These are phyloP conservation scores for Saccharomyces hybrid DNA, from an alignment of 1,139 yeast species.

Conservation along the genomic window DNA sequence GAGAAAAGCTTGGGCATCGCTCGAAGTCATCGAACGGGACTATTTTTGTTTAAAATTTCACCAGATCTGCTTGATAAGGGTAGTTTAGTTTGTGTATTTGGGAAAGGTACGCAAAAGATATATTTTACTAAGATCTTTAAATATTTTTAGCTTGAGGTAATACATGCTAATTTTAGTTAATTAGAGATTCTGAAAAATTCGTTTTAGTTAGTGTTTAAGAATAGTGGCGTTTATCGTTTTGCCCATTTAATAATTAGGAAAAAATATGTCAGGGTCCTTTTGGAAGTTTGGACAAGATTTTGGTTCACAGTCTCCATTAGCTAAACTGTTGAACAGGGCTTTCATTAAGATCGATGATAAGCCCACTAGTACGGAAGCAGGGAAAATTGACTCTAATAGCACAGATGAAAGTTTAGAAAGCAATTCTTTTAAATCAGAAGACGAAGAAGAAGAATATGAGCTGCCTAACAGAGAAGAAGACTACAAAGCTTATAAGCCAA, in stretches of 20 bases:
- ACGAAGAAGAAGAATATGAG: slow-evolving; percentile 23
- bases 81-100: neutral
- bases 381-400: slow-evolving; percentile 7
- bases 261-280: slow-evolving; percentile 66
- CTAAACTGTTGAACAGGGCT: slow-evolving; percentile 50
- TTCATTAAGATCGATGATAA: slow-evolving; percentile 30
- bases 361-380: slow-evolving; percentile 10
- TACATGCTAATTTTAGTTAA: neutral
- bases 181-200: neutral
- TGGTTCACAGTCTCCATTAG: slow-evolving; percentile 65
- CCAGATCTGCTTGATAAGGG: neutral
- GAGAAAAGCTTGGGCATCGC: slow-evolving; percentile 1
- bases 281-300: slow-evolving; percentile 91
- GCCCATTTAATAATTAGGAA: neutral
- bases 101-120: neutral
- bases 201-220: neutral
- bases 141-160: neutral
- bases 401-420: slow-evolving; percentile 5
- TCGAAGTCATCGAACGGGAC: slow-evolving; percentile 1
- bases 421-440: slow-evolving; percentile 4
- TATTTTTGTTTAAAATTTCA: neutral
- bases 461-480: slow-evolving; percentile 29
- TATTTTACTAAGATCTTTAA: neutral
- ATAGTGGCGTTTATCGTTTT: neutral
- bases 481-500: slow-evolving; percentile 31